phyloP scores from a whole-genome alignment of 169 alveolate species.

The Eimeria praecox region DNA sequence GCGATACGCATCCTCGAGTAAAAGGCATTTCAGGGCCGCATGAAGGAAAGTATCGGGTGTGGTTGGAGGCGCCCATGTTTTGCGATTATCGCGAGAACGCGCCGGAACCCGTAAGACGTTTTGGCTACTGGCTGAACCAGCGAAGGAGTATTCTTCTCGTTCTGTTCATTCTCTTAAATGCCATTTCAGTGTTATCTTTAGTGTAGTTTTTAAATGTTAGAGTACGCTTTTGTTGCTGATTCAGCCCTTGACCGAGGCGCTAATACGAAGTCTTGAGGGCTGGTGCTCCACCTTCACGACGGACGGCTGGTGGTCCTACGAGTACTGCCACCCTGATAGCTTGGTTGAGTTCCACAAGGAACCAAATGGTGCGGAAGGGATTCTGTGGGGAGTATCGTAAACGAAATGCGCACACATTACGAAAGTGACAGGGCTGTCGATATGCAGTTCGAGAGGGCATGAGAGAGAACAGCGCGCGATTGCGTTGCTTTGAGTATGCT shows the following conservation, averaged over 20 bases:
- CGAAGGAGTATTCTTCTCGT: background rate
- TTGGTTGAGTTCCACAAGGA: conserved; percentile 69
- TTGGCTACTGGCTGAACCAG: background rate
- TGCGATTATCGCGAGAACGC: conserved; percentile 73
- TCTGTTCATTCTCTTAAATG: background rate
- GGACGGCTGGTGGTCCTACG: conserved; percentile 75
- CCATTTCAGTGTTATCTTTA: background rate
- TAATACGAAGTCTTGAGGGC: conserved; percentile 77
- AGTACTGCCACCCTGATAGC: conserved; percentile 79
- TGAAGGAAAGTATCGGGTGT: conserved; percentile 34
- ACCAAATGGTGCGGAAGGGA: conserved; percentile 5
- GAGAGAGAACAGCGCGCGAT: background rate
- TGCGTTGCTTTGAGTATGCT: background rate
- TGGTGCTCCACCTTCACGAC: conserved; percentile 80
- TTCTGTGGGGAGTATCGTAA: background rate
- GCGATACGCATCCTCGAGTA: conserved; percentile 71
- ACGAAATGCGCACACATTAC: background rate
- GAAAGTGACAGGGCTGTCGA: background rate
- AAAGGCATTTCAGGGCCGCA: conserved; percentile 34
- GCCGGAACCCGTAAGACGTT: conserved; percentile 50
- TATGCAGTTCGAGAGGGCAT: background rate
- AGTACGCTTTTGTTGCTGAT: background rate
- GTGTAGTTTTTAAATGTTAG: background rate
- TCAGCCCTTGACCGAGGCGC: conserved; percentile 72
- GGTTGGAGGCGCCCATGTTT: conserved; percentile 80